Conservation (phyloP, 768 basidiomycete genomes). For the Russula dissimulans region DNA sequence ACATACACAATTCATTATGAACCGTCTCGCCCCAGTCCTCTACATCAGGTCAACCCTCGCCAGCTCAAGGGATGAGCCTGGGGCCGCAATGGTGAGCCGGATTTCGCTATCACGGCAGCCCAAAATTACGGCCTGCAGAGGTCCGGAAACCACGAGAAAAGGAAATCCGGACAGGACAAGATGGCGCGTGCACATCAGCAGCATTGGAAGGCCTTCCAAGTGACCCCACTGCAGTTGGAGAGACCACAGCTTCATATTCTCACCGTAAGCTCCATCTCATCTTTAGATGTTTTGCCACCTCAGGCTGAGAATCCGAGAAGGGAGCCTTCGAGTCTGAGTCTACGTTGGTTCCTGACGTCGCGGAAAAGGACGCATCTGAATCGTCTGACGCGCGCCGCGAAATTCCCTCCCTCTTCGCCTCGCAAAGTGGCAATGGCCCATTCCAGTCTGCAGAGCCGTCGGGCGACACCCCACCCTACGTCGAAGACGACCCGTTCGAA, state of each 20-base stretch:
- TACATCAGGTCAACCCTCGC: constrained; percentile 14
- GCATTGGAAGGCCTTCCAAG: not conserved
- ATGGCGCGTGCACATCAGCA: not conserved
- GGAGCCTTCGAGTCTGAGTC: not conserved
- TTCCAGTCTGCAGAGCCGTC: constrained; percentile 8
- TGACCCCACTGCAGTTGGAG: not conserved
- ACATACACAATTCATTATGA: not conserved
- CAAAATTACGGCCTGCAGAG: not conserved
- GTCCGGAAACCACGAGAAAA: not conserved
- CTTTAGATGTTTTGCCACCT: not conserved
- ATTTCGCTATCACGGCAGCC: not conserved
- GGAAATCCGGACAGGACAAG: not conserved
- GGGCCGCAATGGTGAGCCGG: not conserved
- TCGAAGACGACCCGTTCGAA: constrained; percentile 12
- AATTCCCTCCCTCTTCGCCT: not conserved
- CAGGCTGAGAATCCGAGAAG: not conserved
- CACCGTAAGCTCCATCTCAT: not conserved
- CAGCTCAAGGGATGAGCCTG: not conserved
- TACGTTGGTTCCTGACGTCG: not conserved
- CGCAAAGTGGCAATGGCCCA: not conserved
- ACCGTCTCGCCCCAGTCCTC: constrained; percentile 9
- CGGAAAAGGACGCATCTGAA: not conserved
- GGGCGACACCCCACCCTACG: constrained; percentile 1
- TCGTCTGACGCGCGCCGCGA: not conserved
- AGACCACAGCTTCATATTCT: not conserved